These are phyloP conservation scores for Suillus tomentosus DNA, from an alignment of 768 basidiomycete species.

Conservation along the genomic window DNA sequence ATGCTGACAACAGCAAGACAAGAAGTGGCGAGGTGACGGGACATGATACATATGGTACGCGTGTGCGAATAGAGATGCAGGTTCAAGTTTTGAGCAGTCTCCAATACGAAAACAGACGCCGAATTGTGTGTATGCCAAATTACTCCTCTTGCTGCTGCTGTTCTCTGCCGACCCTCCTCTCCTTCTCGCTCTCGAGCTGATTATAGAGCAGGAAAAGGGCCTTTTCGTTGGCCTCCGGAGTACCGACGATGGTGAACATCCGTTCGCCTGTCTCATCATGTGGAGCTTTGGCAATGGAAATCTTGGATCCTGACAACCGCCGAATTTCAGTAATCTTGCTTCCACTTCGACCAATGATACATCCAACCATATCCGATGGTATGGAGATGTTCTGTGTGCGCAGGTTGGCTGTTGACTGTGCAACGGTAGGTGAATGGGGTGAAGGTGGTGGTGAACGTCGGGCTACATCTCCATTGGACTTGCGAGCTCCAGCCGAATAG, in stretches of 20 bases:
- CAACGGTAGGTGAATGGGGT: slow-evolving; percentile 44
- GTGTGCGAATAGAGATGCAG: slow-evolving; percentile 8
- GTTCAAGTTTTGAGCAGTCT: slow-evolving; percentile 16
- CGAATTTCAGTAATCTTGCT: slow-evolving; percentile 99
- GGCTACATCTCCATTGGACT: slow-evolving; percentile 60
- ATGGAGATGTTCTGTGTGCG: slow-evolving; percentile 99
- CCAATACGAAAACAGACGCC: slow-evolving; percentile 7
- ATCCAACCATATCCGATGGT: slow-evolving; percentile 98
- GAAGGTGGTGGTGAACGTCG: slow-evolving; percentile 42
- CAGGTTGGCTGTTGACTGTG: slow-evolving; percentile 73
- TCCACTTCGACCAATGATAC: slow-evolving; percentile 94
- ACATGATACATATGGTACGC: slow-evolving; percentile 25
- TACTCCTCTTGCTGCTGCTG: slow-evolving; percentile 70
- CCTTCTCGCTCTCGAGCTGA: slow-evolving; percentile 95
- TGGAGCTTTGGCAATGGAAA: slow-evolving; percentile 98
- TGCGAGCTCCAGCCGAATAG: slow-evolving; percentile 54
- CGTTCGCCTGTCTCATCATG: slow-evolving; percentile 99
- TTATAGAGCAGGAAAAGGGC: slow-evolving; percentile 97
- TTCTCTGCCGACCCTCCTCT: slow-evolving; percentile 86
- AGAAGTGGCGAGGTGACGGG: slow-evolving; percentile 27
- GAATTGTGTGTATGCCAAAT: slow-evolving; percentile 8
- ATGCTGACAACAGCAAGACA: slow-evolving; percentile 26
- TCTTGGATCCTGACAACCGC: slow-evolving; percentile 95
- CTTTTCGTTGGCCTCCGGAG: slow-evolving; percentile 96
- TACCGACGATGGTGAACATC: slow-evolving; percentile 99